phyloP scores from a whole-genome alignment of 2,329 filamentous ascomycete species.

The Fusarium luffae region DNA sequence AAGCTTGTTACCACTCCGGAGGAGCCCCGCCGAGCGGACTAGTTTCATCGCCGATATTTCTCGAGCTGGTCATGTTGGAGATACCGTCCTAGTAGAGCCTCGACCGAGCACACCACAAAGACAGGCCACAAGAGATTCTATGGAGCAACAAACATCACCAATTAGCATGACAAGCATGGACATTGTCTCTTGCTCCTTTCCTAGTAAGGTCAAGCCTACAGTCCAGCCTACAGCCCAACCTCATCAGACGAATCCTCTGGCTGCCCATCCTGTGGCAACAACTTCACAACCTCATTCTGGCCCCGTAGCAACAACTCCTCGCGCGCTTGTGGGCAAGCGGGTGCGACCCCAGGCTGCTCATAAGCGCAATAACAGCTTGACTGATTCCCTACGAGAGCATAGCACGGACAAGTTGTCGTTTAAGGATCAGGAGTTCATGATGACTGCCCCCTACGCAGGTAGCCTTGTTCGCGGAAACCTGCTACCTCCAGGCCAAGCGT shows the following conservation, averaged over 20 bases:
- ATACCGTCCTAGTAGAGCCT: constrained; percentile 58
- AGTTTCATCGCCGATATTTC: constrained; percentile 62
- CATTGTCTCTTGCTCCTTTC: constrained; percentile 72
- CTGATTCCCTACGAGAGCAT: constrained; percentile 82
- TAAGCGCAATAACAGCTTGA: constrained; percentile 88
- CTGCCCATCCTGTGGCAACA: constrained; percentile 67
- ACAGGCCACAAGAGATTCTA: constrained; percentile 39
- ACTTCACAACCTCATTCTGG: constrained; percentile 60
- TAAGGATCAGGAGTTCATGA: constrained; percentile 67
- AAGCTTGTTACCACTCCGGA: constrained; percentile 50
- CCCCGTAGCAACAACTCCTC: constrained; percentile 68
- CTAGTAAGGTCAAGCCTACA: constrained; percentile 60
- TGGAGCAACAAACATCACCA: constrained; percentile 56
- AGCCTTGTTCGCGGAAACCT: constrained; percentile 89
- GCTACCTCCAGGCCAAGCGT: constrained; percentile 83
- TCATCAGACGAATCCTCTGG: constrained; percentile 56
- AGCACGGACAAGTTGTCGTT: constrained; percentile 62
- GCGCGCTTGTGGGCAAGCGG: constrained; percentile 67
- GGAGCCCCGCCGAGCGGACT: constrained; percentile 39
- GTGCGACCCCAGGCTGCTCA: constrained; percentile 68
- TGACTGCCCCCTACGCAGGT: constrained; percentile 77
- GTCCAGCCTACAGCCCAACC: constrained; percentile 42
- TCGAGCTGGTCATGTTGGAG: constrained; percentile 57
- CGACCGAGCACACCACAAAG: constrained; percentile 62
- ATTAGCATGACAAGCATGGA: constrained; percentile 69